Evolutionary conservation across 352 stramenopile genomes (phyloP), one percentile per base, ranked within the genome.

Genomic region (Halophytophthora batemanensis): DNA sequence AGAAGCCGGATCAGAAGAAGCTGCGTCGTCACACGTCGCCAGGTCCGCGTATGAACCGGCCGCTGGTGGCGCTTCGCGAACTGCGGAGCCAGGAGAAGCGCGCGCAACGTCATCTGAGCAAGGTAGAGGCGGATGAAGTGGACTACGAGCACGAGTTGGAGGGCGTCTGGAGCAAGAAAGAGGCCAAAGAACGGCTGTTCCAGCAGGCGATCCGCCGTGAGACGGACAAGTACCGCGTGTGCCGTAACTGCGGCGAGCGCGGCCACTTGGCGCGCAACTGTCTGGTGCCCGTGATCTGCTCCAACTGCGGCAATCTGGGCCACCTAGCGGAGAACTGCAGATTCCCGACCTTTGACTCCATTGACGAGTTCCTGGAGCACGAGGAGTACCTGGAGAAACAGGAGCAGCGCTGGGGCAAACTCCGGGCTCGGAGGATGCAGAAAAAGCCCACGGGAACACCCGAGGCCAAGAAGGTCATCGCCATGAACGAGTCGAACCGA

Each of bases 91-190:
- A 31, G 8, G 4, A 10, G 25, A 31, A 4, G 4, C 25, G 25
- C 25, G 25, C 25, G 8, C 25, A 18, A 21, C 43, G 49, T 35
- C 55, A 44, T 3, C 12, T 70, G 6, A 31, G 51, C 6, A 15
- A 44, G 0, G 69, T 63, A 18, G 64, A 73, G 28, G 53, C 56
- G 45, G 67, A 83, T 10, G 70, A 86, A 23, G 58, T 93, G 22
- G 71, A 93, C 64, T 93, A 86, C 53, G 79, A 89, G 41, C 61
- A 82, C n/a, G 75, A 74, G 34, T 63, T 93, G 22, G 76, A 79
- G 53, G 66, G 61, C 21, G 54, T 82, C n/a, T 71, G 74, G 60
- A 44, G 51, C 17, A 56, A 61, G 17, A 31, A 58, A 2, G 49
- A 69, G 35, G 50, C 73, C 4, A 76, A 76, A 43, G 64, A 78